Conservation (phyloP, 257 asterid genomes). For the Eucommia ulmoides region DNA sequence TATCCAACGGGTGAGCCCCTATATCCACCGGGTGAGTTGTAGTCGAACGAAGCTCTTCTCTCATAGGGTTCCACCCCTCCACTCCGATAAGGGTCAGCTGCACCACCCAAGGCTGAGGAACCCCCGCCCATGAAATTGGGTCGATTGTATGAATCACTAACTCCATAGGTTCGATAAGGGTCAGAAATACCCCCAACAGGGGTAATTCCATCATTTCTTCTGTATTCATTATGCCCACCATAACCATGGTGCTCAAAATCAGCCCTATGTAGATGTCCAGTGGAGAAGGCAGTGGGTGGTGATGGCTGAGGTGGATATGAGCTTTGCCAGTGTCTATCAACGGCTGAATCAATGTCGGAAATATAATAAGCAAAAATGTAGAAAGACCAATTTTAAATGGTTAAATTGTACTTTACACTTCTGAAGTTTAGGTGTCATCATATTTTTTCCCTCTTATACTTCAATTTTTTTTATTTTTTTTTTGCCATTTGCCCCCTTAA, state of each 20-base stretch:
- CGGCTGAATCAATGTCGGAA: background rate
- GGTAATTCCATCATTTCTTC: conserved; percentile 5
- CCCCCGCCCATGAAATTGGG: background rate
- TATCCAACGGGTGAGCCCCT: no score
- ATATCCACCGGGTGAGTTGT: no score
- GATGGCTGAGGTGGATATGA: background rate
- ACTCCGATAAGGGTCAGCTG: conserved; percentile 3
- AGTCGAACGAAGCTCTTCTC: background rate
- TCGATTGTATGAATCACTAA: background rate
- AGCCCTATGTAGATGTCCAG: background rate
- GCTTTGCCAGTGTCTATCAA: background rate
- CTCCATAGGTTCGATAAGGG: conserved; percentile 4
- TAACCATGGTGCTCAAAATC: background rate
- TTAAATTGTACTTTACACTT: no score
- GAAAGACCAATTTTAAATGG: no score
- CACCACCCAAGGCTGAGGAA: background rate
- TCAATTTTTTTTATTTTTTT: no score
- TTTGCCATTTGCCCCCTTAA: no score
- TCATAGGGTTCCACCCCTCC: conserved; percentile 5
- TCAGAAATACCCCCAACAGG: conserved; percentile 8
- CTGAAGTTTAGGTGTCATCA: no score
- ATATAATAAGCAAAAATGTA: background rate
- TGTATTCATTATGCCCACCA: background rate
- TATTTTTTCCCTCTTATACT: no score
- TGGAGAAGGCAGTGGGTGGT: background rate